Conservation (phyloP, 192 early-diverging fungal genomes). For the Linnemannia exigua region DNA sequence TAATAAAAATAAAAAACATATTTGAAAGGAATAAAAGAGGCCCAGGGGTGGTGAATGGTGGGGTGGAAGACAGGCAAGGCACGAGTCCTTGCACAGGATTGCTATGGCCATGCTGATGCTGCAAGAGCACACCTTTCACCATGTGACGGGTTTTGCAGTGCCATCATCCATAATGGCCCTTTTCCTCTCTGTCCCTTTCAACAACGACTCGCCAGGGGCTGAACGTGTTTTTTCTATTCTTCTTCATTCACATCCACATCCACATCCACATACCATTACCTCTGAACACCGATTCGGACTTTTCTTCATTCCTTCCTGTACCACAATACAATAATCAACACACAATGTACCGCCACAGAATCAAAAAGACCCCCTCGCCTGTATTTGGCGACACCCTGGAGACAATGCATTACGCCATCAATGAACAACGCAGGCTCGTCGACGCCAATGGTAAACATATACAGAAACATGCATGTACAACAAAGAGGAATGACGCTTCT, state of each 20-base stretch:
- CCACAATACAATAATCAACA: background rate
- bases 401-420: slow-evolving; percentile 30
- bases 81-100: too few species aligned
- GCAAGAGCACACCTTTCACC: too few species aligned
- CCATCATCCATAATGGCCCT: too few species aligned
- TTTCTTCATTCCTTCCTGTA: background rate
- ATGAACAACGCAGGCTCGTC: slow-evolving; percentile 11
- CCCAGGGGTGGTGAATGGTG: too few species aligned
- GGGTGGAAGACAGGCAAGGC: too few species aligned
- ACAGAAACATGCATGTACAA: too few species aligned
- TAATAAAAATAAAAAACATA: too few species aligned
- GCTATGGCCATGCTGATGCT: too few species aligned
- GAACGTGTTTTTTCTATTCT: background rate
- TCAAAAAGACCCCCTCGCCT: slow-evolving; percentile 21
- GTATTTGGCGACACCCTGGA: slow-evolving; percentile 31
- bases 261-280: background rate
- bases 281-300: background rate
- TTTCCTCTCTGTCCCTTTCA: background rate
- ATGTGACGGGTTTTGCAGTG: too few species aligned
- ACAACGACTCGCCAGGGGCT: background rate
- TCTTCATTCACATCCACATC: background rate
- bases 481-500: too few species aligned
- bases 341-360: slow-evolving; percentile 40
- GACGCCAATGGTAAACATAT: slow-evolving; percentile 22
- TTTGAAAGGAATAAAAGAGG: too few species aligned